Conservation (phyloP, 345 rosid genomes). For the Melaleuca alternifolia region DNA sequence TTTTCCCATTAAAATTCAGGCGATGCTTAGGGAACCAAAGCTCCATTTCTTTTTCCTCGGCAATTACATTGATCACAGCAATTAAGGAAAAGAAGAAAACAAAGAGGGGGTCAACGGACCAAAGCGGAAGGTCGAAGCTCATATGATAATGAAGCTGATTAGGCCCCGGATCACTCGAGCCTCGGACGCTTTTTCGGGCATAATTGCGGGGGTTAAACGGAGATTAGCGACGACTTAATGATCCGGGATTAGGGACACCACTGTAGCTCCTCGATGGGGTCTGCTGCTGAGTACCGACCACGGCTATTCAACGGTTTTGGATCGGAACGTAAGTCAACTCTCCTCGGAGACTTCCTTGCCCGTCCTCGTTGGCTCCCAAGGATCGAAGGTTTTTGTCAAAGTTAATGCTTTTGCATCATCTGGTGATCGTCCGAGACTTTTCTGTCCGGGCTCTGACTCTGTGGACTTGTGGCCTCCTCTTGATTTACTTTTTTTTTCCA, state of each 20-base stretch:
- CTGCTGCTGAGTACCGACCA: no score
- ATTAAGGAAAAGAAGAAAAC: background rate
- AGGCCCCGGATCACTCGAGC: background rate
- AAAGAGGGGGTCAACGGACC: background rate
- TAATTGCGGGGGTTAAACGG: background rate
- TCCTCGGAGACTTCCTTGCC: background rate
- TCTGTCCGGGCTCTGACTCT: background rate
- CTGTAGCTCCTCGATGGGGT: no score
- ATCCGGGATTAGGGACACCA: background rate
- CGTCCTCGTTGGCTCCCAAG: background rate
- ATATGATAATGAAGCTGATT: background rate
- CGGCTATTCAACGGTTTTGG: no score
- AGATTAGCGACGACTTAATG: background rate
- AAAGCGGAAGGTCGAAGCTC: background rate
- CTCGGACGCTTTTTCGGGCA: background rate
- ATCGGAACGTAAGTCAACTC: background rate
- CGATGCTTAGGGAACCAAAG: background rate
- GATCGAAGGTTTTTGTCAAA: background rate
- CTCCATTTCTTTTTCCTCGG: background rate
- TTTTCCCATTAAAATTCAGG: background rate
- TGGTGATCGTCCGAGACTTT: background rate
- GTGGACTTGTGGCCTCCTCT: background rate
- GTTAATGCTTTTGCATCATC: background rate
- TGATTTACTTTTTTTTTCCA: no score
- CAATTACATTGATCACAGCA: background rate